Conservation (phyloP, 2,329 filamentous ascomycete genomes). For the Metarhizium sp. region DNA sequence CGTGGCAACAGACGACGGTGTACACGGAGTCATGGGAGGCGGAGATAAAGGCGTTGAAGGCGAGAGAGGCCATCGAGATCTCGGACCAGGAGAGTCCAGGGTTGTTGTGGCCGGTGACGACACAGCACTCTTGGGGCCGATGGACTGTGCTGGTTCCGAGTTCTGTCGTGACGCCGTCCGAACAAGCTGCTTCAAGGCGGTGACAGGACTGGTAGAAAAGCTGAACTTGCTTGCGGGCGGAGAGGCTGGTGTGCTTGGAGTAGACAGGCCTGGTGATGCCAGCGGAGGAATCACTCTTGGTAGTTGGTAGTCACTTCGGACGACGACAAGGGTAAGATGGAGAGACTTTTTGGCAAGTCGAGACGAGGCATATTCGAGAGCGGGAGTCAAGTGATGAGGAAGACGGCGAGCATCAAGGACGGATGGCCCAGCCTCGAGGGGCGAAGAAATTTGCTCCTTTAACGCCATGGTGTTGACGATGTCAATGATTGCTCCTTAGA, state of each 20-base stretch:
- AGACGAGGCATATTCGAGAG: slow-evolving; percentile 49
- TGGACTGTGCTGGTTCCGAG: slow-evolving; percentile 14
- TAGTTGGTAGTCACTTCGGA: slow-evolving; percentile 46
- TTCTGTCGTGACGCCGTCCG: slow-evolving; percentile 15
- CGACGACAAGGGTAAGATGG: slow-evolving; percentile 48
- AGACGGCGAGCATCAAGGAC: slow-evolving; percentile 48
- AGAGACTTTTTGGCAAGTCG: slow-evolving; percentile 45
- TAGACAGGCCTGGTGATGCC: slow-evolving; percentile 7
- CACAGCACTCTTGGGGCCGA: slow-evolving; percentile 8
- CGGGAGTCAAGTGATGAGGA: slow-evolving; percentile 42
- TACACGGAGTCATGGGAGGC: slow-evolving; percentile 39
- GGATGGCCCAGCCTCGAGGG: slow-evolving; percentile 52
- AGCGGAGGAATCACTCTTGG: slow-evolving; percentile 23
- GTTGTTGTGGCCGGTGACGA: background rate
- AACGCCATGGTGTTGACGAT: slow-evolving; percentile 27
- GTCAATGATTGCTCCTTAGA: background rate
- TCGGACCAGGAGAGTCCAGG: slow-evolving; percentile 17
- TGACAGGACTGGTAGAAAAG: slow-evolving; percentile 17
- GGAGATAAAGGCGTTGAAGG: slow-evolving; percentile 30
- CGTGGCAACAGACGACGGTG: slow-evolving; percentile 27
- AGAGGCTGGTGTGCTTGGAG: slow-evolving; percentile 15
- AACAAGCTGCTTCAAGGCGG: slow-evolving; percentile 22
- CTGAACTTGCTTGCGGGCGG: slow-evolving; percentile 14
- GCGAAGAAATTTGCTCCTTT: slow-evolving; percentile 51
- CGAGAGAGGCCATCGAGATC: slow-evolving; percentile 15